Percentiles rank a stretch among this genome's conserved stretches.
These are phyloP conservation scores for Fusarium metavorans DNA, from an alignment of 2,329 filamentous ascomycete genomes.

Conservation along the genomic window DNA sequence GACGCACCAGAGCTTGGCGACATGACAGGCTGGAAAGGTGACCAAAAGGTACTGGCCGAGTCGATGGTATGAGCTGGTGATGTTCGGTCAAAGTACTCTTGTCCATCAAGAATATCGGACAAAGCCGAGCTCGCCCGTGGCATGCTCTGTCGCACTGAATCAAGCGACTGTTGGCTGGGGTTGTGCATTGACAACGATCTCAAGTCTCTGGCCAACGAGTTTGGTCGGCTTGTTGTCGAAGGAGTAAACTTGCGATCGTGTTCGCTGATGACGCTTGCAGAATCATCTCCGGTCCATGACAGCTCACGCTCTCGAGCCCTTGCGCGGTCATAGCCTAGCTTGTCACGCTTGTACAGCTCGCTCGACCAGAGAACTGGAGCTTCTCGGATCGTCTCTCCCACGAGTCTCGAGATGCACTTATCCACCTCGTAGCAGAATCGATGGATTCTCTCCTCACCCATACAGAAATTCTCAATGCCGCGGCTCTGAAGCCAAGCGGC, in stretches of 20 bases:
- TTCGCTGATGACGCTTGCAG: constrained; percentile 67
- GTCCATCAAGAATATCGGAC: constrained; percentile 76
- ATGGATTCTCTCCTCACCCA: constrained; percentile 94
- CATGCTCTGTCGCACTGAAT: constrained; percentile 74
- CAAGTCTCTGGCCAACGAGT: constrained; percentile 67
- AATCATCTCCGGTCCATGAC: constrained; percentile 61
- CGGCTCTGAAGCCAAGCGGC: constrained; percentile 84
- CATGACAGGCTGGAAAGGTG: constrained; percentile 79
- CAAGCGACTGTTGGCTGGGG: constrained; percentile 76
- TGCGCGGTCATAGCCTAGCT: constrained; percentile 67
- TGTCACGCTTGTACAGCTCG: constrained; percentile 85
- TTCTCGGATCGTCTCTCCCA: constrained; percentile 85
- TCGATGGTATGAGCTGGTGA: constrained; percentile 80
- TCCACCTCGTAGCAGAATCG: constrained; percentile 92
- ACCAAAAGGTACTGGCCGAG: constrained; percentile 87
- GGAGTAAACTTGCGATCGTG: constrained; percentile 61
- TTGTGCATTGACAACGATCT: constrained; percentile 71
- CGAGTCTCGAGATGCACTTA: constrained; percentile 84
- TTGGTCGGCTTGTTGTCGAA: constrained; percentile 57
- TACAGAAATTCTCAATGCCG: constrained; percentile 92
- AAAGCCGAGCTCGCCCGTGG: constrained; percentile 68
- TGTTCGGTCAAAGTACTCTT: constrained; percentile 76
- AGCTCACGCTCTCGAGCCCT: constrained; percentile 60
- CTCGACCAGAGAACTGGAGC: constrained; percentile 94
- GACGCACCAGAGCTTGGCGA: constrained; percentile 72